Evolutionary conservation across 2,329 filamentous ascomycete species (phyloP).

Genomic region (Penicillium sp.): DNA sequence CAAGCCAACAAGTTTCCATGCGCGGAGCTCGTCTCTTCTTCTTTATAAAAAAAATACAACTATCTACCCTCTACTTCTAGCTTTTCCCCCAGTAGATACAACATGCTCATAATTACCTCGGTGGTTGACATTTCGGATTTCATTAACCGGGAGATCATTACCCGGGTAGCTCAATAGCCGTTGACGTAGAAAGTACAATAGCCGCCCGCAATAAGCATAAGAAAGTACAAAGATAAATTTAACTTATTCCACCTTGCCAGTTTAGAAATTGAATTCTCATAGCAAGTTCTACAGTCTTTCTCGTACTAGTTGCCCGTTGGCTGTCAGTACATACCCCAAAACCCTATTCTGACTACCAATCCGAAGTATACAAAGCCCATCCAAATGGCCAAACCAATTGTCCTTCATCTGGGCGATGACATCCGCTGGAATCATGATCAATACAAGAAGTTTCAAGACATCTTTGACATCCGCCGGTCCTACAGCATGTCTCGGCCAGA

Average conservation of each 20-base stretch:
- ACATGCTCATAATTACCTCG: neutral
- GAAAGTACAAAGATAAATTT: neutral
- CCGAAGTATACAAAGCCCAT: neutral
- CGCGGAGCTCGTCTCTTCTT: too few relatives aligned
- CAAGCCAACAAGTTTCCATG: neutral
- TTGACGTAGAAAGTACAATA: neutral
- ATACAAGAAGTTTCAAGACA: slow-evolving; percentile 40
- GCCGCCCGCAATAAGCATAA: neutral
- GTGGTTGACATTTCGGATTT: neutral
- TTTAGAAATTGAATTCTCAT: neutral
- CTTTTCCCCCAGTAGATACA: neutral
- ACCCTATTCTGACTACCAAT: neutral
- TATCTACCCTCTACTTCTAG: too few relatives aligned
- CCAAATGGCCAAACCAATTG: slow-evolving; percentile 33
- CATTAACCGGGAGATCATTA: neutral
- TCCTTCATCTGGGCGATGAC: slow-evolving; percentile 48
- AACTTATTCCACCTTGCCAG: neutral
- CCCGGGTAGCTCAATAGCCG: neutral
- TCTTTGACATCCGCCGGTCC: slow-evolving; percentile 39
- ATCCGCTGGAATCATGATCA: slow-evolving; percentile 50
- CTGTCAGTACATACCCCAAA: neutral
- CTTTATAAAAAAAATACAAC: too few relatives aligned
- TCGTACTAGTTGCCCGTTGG: neutral
- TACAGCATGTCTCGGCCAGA: slow-evolving; percentile 38
- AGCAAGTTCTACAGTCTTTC: neutral